Evolutionary conservation across 1,284 basidiomycete genomes (phyloP).

Genomic region (Trametes versicolor): DNA sequence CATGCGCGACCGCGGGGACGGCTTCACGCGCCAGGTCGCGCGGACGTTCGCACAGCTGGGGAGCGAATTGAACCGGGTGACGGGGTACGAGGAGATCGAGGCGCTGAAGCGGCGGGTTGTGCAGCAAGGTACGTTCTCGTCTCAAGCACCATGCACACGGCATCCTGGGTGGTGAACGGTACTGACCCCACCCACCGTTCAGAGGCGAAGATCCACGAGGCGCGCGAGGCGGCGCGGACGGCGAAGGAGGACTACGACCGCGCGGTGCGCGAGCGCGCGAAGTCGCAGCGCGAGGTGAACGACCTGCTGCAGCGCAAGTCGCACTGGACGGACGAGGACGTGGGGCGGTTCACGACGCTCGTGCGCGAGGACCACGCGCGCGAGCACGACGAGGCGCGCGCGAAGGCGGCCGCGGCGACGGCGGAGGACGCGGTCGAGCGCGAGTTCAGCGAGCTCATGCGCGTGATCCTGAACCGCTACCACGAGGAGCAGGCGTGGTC

Average conservation of each 20-base stretch:
- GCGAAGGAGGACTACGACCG: constrained; percentile 81
- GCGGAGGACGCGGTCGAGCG: constrained; percentile 84
- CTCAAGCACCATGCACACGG: constrained; percentile 14
- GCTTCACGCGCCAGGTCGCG: constrained; percentile 63
- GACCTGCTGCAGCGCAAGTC: constrained; percentile 92
- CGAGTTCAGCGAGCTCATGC: constrained; percentile 88
- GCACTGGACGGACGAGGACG: constrained; percentile 85
- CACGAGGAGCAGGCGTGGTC: constrained; percentile 99
- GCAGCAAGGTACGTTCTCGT: constrained; percentile 70
- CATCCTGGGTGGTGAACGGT: not conserved
- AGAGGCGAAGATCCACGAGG: constrained; percentile 72
- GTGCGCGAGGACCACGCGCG: constrained; percentile 88
- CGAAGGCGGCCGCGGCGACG: constrained; percentile 70
- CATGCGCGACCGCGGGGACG: constrained; percentile 64
- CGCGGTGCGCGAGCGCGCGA: constrained; percentile 78
- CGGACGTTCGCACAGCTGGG: constrained; percentile 78
- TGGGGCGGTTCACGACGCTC: constrained; percentile 84
- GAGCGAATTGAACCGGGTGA: constrained; percentile 82
- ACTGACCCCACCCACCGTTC: constrained; percentile 19
- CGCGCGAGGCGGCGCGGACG: constrained; percentile 66
- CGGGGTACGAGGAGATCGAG: constrained; percentile 93
- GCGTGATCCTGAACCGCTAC: constrained; percentile 86
- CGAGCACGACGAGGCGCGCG: constrained; percentile 78
- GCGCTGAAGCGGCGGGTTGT: constrained; percentile 82
- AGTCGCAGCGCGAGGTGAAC: constrained; percentile 90